Base-by-base conservation (phyloP, 2,329 filamentous ascomycete genomes). In the Xylariaceae sp. region DNA sequence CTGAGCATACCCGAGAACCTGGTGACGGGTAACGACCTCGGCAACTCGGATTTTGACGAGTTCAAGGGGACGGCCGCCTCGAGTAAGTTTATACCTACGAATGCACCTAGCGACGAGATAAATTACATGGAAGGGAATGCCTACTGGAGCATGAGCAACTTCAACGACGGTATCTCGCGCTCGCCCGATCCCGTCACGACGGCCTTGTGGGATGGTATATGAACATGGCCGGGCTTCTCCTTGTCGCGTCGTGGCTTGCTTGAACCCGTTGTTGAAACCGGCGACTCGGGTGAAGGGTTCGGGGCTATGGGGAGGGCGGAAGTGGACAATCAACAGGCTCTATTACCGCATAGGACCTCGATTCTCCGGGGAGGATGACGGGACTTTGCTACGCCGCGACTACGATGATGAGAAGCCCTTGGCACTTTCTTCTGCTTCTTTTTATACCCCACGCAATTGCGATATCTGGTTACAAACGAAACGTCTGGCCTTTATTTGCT, bases 11-110 rank as follows among this genome's bases (percentile, higher is more conserved):
- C 79, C 30, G 76, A 79, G 44, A 69, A 65, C 44, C 68, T 75
- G 61, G 61, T 80, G 34, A 70, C 75, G 47, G 67, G 70, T 49
- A 71, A 71, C 54, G 78, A 80, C 51, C 63, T 82, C 45, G 73
- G 72, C 46, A 72, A 70, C 60, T 73, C 82, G 53, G 80, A 82
- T 61, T 78, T 81, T 59, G 76, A 81, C 55, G 78, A 78, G 53
- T 81, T 83, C 64, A 69, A 68, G 58, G 75, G 79, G 61, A 78
- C 79, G 61, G 76, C 76, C 49, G 70, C 72, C 0, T 70, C 75
- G 43, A 72, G 69, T 62, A 79, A 79, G 61, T 74, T 73, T 55
- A 63, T 74, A 50, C 70, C 74, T 12, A 69, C 70, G 2, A 65
- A 73, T 19, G 65, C 71, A 4, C 70, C 72, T 1, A 67, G 70